phyloP scores from a whole-genome alignment of 139 green algal species.

The Chlamydomonas sphaeroides region DNA sequence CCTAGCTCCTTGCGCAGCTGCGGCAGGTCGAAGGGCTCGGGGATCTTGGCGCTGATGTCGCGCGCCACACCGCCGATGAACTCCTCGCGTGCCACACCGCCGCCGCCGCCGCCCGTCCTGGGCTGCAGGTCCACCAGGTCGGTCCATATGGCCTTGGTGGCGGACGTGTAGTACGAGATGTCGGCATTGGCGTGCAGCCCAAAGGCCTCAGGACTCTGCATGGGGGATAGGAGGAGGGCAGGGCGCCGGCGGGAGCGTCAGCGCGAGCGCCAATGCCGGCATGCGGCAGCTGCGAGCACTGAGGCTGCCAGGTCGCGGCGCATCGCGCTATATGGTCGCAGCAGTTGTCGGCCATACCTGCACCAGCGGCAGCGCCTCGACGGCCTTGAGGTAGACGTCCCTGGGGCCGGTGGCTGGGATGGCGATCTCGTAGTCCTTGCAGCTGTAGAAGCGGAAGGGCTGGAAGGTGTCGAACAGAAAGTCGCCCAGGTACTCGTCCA shows the following conservation, averaged over 20 bases:
- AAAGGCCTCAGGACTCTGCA: constrained; percentile 82
- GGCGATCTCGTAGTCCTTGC: constrained; percentile 54
- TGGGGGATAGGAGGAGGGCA: too few species aligned
- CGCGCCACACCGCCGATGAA: constrained; percentile 73
- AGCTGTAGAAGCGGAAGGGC: constrained; percentile 77
- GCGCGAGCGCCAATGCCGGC: too few species aligned
- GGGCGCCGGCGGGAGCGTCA: too few species aligned
- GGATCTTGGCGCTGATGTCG: constrained; percentile 80
- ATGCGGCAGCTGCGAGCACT: too few species aligned
- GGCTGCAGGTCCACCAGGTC: constrained; percentile 86
- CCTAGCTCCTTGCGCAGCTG: constrained; percentile 80
- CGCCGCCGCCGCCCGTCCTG: constrained; percentile 51
- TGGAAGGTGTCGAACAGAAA: constrained; percentile 92
- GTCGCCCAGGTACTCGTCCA: constrained; percentile 93
- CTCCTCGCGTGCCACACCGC: constrained; percentile 74
- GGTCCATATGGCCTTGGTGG: constrained; percentile 81
- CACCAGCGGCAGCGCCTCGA: constrained; percentile 82
- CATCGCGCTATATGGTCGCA: constrained; percentile 60
- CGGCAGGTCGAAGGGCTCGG: constrained; percentile 85
- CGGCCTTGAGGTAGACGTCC: constrained; percentile 68
- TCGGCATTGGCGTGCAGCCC: constrained; percentile 90
- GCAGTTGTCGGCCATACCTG: too few species aligned
- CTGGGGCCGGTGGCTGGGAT: constrained; percentile 47
- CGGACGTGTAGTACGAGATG: constrained; percentile 88
- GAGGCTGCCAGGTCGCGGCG: too few species aligned